phyloP scores from a whole-genome alignment of 805 yeast species.

The Candida adriatica region DNA sequence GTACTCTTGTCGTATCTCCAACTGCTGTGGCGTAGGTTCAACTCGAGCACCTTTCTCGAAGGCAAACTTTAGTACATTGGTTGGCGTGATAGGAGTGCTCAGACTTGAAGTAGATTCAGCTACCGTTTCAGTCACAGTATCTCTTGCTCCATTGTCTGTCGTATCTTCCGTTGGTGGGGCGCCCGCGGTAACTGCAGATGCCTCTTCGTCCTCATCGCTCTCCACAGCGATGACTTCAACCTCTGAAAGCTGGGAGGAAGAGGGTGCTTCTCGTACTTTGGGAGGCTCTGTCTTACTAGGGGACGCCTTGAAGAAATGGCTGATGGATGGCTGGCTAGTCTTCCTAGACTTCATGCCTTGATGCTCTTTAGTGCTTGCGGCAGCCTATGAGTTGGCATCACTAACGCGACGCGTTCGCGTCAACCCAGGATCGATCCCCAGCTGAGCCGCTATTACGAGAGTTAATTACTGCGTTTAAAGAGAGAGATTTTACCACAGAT shows the following conservation, averaged over 20 bases:
- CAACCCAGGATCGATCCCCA: too few relatives aligned
- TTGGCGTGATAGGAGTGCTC: too few relatives aligned
- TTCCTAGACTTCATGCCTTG: background rate
- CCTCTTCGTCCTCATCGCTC: slow-evolving; percentile 1
- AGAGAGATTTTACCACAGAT: too few relatives aligned
- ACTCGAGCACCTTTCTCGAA: slow-evolving; percentile 2
- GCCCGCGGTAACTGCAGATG: too few relatives aligned
- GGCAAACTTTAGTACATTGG: slow-evolving; percentile 7
- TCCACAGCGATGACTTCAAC: slow-evolving; percentile 3
- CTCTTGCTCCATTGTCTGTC: background rate
- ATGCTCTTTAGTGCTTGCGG: too few relatives aligned
- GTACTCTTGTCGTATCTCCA: slow-evolving; percentile 5
- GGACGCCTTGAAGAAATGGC: slow-evolving; percentile 8
- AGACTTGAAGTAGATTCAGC: background rate
- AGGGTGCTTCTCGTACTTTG: slow-evolving; percentile 1
- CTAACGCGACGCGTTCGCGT: too few relatives aligned
- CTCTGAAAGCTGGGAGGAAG: background rate
- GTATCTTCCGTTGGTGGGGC: background rate
- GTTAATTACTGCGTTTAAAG: too few relatives aligned
- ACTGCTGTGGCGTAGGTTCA: slow-evolving; percentile 3
- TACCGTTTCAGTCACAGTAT: background rate
- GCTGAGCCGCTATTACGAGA: too few relatives aligned
- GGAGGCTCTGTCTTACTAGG: slow-evolving; percentile 1
- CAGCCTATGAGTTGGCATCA: too few relatives aligned
- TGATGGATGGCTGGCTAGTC: slow-evolving; percentile 7